Conservation (phyloP, 2,329 filamentous ascomycete species). For the Venturia pyrina region DNA sequence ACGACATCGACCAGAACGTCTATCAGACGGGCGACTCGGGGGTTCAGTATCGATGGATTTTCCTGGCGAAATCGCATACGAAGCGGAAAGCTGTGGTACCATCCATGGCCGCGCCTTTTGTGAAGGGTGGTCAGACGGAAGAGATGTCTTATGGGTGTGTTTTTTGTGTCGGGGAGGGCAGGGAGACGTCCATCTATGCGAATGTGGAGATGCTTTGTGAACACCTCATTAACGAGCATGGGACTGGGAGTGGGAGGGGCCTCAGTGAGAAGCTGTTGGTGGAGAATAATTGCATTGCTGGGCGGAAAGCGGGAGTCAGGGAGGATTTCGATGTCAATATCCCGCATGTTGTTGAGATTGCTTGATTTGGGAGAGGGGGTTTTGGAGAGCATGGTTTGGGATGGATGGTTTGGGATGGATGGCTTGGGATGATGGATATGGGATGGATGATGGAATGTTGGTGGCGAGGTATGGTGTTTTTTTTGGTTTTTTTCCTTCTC, state of each 20-base stretch:
- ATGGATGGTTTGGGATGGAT: background rate
- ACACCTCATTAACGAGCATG: constrained; percentile 28
- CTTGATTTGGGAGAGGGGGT: background rate
- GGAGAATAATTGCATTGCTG: constrained; percentile 27
- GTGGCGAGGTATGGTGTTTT: background rate
- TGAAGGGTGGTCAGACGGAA: constrained; percentile 6
- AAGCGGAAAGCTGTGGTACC: constrained; percentile 15
- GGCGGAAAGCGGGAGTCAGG: constrained; percentile 21
- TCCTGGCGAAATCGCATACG: constrained; percentile 28
- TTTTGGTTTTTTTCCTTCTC: background rate
- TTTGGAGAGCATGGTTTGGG: background rate
- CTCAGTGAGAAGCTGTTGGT: constrained; percentile 19
- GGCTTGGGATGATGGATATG: background rate
- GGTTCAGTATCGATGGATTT: constrained; percentile 29
- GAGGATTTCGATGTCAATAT: constrained; percentile 31
- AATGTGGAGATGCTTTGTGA: constrained; percentile 30
- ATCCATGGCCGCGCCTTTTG: background rate
- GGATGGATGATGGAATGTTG: background rate
- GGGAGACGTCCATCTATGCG: constrained; percentile 25
- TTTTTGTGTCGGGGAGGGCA: constrained; percentile 24
- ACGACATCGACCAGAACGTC: constrained; percentile 22
- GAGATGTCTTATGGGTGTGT: constrained; percentile 25
- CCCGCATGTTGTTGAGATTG: constrained; percentile 7
- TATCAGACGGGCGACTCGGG: constrained; percentile 11
- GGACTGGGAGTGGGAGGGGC: constrained; percentile 16